Evolutionary conservation across 2,329 filamentous ascomycete genomes (phyloP), one percentile per base, ranked within the genome.

Genomic region (Colletotrichum theobromicola): DNA sequence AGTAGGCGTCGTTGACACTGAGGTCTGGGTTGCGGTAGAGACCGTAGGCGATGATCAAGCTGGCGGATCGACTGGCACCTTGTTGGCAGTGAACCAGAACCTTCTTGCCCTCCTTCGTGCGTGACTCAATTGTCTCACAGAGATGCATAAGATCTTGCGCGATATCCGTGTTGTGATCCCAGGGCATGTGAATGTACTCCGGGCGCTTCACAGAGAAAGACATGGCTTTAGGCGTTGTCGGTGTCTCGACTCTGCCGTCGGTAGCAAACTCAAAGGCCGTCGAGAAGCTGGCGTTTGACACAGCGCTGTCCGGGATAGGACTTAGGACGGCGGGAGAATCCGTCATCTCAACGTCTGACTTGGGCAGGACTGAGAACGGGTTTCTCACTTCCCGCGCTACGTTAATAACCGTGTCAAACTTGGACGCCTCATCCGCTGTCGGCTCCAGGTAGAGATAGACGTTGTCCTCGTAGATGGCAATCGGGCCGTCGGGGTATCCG

Each of bases 161-260:
- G 77, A 97, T 96, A 74, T 97, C 94, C 0, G 94, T 96, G 83
- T 96, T 96, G 84, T 97, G 94, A 75, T 97, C 94, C 94, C 94
- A 97, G 2, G 92, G 93, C 79, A 97, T 93, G 81, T 97, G 94
- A 18, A 97, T 94, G 79, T 97, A 97, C 82, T 97, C 94, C 1
- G 94, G 94, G 60, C 90, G 85, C 65, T 87, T 89, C 46, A 82
- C 83, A 3, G 82, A 78, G 58, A 85, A 81, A 7, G 82, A 75
- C 53, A 83, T 84, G 15, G 90, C 88, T 80, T 90, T 92, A 4
- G 91, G 90, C 0, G 90, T 91, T 1, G 90, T 91, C 7, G 91
- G 90, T 2, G 89, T 90, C 50, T 87, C 85, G 15, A 78, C 79
- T 24, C 77, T 80, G 13, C 83, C 84, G 7, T 86, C 84, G 21